These are phyloP conservation scores for Hygrocybe coccinea DNA, from an alignment of 768 basidiomycete genomes.

Conservation along the genomic window DNA sequence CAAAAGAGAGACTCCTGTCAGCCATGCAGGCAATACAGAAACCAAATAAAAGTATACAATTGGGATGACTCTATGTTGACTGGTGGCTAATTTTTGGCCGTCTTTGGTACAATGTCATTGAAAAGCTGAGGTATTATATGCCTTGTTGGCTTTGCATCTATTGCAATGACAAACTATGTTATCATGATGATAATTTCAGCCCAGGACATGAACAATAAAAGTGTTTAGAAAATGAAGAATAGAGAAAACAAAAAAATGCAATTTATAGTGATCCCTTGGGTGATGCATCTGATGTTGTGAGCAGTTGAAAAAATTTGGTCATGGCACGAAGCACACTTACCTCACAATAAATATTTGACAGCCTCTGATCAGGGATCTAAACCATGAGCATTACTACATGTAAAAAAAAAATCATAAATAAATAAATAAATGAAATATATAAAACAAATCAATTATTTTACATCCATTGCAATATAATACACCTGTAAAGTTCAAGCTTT, in stretches of 20 bases:
- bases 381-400: no score
- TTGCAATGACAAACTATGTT: conserved; percentile 60
- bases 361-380: no score
- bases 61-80: conserved; percentile 72
- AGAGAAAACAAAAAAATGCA: background rate
- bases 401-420: no score
- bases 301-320: background rate
- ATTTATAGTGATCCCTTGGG: background rate
- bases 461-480: no score
- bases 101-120: conserved; percentile 72
- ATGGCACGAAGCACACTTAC: background rate
- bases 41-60: conserved; percentile 7
- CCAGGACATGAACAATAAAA: background rate
- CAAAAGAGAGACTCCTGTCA: background rate
- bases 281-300: background rate
- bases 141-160: conserved; percentile 39
- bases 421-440: no score
- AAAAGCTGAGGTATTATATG: conserved; percentile 82
- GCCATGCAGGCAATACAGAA: background rate
- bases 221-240: background rate
- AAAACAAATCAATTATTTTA: no score
- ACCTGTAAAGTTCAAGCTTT: no score
- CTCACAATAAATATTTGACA: no score
- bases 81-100: conserved; percentile 75
- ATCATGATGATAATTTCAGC: background rate